Evolutionary conservation across 108 stramenopile genomes (phyloP), one percentile per base, ranked within the genome.

Genomic region (Fragilaria radians): DNA sequence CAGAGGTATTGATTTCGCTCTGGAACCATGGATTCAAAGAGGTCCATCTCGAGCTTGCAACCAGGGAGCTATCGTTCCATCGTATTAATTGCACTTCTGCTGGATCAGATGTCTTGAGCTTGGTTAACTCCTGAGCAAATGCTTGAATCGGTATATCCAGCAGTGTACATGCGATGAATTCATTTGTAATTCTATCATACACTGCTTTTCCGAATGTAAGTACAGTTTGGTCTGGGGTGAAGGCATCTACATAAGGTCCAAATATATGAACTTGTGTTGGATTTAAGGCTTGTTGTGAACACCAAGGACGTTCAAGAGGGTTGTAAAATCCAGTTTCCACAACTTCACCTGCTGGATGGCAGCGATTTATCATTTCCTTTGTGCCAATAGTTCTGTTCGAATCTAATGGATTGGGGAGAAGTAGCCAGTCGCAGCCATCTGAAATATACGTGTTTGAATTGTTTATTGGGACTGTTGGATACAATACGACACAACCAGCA

Each of bases 351-450:
- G 62, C 53, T 22, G 72, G 66, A 58, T 69, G 68, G 53, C 81
- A 83, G 4, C 69, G 46, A 23, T 52, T 31, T 50, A 72, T 74
- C 47, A 77, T 69, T 11, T 14, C 14, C 1, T 65, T 63, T 32
- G 66, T 63, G 24, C 61, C 81, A 59, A 62, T 50, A 0, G 77
- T 77, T 19, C 52, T 31, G 9, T 68, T 52, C 3, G 61, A 71
- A 27, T 51, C 46, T 0, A 57, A 59, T 46, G 79, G 76, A 14
- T 11, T 7, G 0, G 49, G 61, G 5, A 31, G 33, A 18, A 54
- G 45, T 76, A 83, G 71, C 81, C 81, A 83, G n/a, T 79, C 78
- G 46, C 81, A 83, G 7, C 81, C 81, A 23, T 62, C 33, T 34
- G 71, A 76, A 24, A 53, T 34, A 55, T 77, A 83, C 24, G 52